These are phyloP conservation scores for Marasmius tenuissimus DNA, from an alignment of 1,284 basidiomycete species.

Conservation along the genomic window DNA sequence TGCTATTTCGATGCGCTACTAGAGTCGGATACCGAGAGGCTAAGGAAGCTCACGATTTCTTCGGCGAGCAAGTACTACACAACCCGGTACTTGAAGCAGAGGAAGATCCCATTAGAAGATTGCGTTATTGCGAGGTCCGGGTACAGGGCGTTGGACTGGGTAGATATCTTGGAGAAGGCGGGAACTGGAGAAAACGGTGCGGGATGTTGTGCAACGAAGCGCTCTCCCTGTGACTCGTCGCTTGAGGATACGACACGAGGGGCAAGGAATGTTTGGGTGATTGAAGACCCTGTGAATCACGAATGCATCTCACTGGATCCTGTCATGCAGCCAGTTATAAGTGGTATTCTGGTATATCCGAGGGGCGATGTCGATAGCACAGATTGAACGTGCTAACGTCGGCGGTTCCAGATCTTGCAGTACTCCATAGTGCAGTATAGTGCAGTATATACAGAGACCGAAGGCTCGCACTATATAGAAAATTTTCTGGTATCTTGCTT, in stretches of 20 bases:
- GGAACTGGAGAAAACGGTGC: not conserved
- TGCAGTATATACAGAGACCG: not conserved
- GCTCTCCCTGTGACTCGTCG: not conserved
- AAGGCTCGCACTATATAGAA: not conserved
- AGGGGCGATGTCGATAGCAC: not conserved
- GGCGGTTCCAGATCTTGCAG: not conserved
- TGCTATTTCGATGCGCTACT: not conserved
- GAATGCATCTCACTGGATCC: not conserved
- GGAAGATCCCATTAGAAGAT: not conserved
- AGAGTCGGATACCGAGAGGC: not conserved
- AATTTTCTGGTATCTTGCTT: not conserved
- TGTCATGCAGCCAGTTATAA: not conserved
- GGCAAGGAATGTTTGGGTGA: not conserved
- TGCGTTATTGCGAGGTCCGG: not conserved
- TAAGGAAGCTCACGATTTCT: not conserved
- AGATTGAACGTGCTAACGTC: not conserved
- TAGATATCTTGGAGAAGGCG: not conserved
- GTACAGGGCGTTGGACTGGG: not conserved
- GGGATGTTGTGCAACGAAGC: not conserved
- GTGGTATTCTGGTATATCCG: not conserved
- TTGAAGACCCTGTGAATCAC: not conserved
- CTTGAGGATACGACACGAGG: not conserved
- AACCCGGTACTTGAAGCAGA: not conserved
- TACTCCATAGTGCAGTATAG: not conserved
- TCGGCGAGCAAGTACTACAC: not conserved